Conservation (phyloP, 805 yeast species). For the Ogataea pilisensis region DNA sequence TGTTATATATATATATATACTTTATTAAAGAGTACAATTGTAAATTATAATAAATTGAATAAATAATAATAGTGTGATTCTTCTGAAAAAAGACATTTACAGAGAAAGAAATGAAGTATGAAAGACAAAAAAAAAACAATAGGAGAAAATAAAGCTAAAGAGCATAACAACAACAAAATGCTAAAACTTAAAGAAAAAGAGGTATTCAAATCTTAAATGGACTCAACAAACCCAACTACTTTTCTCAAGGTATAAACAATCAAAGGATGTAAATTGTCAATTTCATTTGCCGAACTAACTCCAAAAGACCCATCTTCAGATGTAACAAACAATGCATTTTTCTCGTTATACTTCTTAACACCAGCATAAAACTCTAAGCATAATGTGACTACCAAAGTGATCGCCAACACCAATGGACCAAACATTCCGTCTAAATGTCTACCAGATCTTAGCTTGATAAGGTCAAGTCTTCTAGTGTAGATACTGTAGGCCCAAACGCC, state of each 20-base stretch:
- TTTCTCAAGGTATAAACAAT: slow-evolving; percentile 21
- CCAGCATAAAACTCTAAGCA: slow-evolving; percentile 71
- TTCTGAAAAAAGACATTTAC: no score
- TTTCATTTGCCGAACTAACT: slow-evolving; percentile 13
- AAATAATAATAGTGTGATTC: no score
- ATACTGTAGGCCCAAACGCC: slow-evolving; percentile 87
- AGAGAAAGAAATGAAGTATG: no score
- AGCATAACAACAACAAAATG: no score
- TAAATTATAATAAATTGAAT: no score
- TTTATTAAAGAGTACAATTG: no score
- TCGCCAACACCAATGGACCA: slow-evolving; percentile 81
- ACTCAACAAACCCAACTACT: slow-evolving; percentile 22
- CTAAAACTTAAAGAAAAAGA: background rate
- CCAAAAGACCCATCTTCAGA: slow-evolving; percentile 2
- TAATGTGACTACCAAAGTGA: slow-evolving; percentile 63
- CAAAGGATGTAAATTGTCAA: slow-evolving; percentile 25
- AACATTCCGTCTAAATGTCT: slow-evolving; percentile 83
- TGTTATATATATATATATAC: no score
- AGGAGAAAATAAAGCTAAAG: no score
- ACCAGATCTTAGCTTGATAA: slow-evolving; percentile 79
- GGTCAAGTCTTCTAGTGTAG: slow-evolving; percentile 63
- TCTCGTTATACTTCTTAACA: slow-evolving; percentile 34
- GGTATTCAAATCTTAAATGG: slow-evolving; percentile 8
- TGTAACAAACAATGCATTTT: slow-evolving; percentile 15
- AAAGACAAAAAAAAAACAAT: no score